These are phyloP conservation scores for Filobasidium floriforme DNA, from an alignment of 768 basidiomycete genomes.

Conservation along the genomic window DNA sequence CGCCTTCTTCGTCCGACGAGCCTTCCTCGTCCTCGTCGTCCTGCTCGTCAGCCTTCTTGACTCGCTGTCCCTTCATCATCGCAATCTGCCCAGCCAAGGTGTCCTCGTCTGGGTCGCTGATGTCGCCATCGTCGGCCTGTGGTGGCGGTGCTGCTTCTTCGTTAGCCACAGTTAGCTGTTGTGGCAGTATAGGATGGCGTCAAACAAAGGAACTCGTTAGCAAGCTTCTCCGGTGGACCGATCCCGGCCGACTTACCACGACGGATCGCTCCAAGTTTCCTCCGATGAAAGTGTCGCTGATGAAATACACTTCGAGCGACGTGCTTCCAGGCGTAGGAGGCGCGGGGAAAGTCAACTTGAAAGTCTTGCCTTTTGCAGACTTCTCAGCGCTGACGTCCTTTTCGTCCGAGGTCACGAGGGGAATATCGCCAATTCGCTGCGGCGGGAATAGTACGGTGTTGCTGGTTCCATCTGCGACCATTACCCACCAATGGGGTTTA, in stretches of 20 bases:
- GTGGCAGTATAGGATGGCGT: not conserved
- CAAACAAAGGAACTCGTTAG: conserved; percentile 5
- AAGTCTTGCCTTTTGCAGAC: conserved; percentile 47
- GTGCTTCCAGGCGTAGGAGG: conserved; percentile 75
- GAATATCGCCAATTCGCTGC: conserved; percentile 69
- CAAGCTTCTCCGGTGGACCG: not conserved
- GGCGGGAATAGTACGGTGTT: conserved; percentile 83
- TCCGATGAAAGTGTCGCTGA: conserved; percentile 83
- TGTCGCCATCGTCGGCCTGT: conserved; percentile 70
- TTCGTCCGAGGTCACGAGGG: conserved; percentile 44
- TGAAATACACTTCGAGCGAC: conserved; percentile 76
- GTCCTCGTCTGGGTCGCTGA: conserved; percentile 97
- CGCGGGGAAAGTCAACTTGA: conserved; percentile 91
- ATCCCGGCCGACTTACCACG: conserved; percentile 51
- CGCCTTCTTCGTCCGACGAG: conserved; percentile 3
- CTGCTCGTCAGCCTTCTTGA: conserved; percentile 63
- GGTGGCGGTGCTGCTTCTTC: conserved; percentile 50
- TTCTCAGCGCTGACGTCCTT: conserved; percentile 19
- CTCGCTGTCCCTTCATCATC: conserved; percentile 76
- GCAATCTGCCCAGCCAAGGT: conserved; percentile 96
- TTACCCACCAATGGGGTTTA: conserved; percentile 85
- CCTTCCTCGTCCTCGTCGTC: conserved; percentile 44
- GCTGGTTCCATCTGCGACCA: conserved; percentile 77
- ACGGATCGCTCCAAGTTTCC: conserved; percentile 67
- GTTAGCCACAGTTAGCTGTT: conserved; percentile 76